Conservation (phyloP, 306 rosid species). For the Lathyrus aphaca region DNA sequence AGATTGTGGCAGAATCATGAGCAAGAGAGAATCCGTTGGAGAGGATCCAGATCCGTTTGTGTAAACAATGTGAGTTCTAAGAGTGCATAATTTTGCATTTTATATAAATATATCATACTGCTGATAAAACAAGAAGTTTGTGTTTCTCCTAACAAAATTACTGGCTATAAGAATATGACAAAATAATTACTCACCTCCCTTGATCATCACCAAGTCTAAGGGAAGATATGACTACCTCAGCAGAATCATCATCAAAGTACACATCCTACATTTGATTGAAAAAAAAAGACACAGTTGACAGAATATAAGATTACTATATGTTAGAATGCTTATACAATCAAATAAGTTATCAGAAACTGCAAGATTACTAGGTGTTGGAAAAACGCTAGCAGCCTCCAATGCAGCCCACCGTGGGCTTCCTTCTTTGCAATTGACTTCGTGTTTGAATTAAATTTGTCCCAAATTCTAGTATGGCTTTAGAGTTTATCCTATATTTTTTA, state of each 20-base stretch:
- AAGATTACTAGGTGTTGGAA: background rate
- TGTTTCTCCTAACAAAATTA: slow-evolving; percentile 8
- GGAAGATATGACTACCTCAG: slow-evolving; percentile 96
- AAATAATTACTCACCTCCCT: slow-evolving; percentile 76
- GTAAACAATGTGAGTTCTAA: background rate
- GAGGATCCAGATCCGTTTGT: no score
- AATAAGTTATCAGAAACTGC: background rate
- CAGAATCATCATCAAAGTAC: slow-evolving; percentile 94
- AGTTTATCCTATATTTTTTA: background rate
- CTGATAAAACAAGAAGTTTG: slow-evolving; percentile 20
- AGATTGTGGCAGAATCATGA: no score
- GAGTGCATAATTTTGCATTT: background rate
- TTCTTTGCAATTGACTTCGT: background rate
- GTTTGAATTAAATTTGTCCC: background rate
- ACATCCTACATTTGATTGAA: slow-evolving; percentile 63
- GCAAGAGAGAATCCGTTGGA: no score
- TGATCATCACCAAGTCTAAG: slow-evolving; percentile 93
- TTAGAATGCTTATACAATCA: background rate
- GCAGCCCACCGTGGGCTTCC: slow-evolving; percentile 2
- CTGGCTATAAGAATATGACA: background rate
- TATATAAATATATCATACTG: slow-evolving; percentile 3
- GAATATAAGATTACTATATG: background rate
- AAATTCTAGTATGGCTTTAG: background rate
- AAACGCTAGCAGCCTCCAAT: background rate
- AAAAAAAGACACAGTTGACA: slow-evolving; percentile 12